Base-by-base conservation (phyloP, 179 eudicot genomes). In the Drosera spatulata region DNA sequence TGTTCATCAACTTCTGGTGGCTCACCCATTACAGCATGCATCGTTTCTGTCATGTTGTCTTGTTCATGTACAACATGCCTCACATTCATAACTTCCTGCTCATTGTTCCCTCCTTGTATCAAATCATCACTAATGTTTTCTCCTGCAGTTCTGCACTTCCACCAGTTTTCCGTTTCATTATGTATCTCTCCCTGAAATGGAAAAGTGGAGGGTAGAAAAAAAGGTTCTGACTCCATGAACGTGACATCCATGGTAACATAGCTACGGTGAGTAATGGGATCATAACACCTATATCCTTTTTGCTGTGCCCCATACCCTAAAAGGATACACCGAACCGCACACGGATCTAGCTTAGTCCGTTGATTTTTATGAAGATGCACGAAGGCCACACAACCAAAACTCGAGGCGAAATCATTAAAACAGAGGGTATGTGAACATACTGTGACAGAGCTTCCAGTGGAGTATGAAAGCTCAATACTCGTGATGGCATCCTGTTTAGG, bases 221-320 rank as follows among this genome's bases (percentile, higher is more conserved):
- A 66, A 0, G 69, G 58, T 41, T 58, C 42, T 0, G 9, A 13
- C 51, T 66, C 69, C 7, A 41, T 50, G 33, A 58, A 66, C 4
- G 58, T 50, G 4, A 33, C 69, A 58, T 58, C 58, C 7, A 66
- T 42, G 7, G 69, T 58, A 14, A 66, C 63, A 50, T 58, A 62
- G 41, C 50, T 41, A 4, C 42, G 58, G 4, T 8, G 43, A 33
- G 56, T 58, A 39, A 42, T 10, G 10, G 69, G 69, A 43, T 59
- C 69, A 43, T 52, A 66, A 37, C 69, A 66, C n/a, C 58, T 8
- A 50, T 66, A 58, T 2, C 69, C 62, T n/a, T 59, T 66, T 4
- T 59, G 53, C 50, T 50, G 59, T 2, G 51, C 33, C 0, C 44
- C 50, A 37, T 59, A 59, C 3, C 66, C 58, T 0, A 68, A 10